Base-by-base conservation (phyloP, 1,139 yeast genomes). In the Komagataea norvegica region DNA sequence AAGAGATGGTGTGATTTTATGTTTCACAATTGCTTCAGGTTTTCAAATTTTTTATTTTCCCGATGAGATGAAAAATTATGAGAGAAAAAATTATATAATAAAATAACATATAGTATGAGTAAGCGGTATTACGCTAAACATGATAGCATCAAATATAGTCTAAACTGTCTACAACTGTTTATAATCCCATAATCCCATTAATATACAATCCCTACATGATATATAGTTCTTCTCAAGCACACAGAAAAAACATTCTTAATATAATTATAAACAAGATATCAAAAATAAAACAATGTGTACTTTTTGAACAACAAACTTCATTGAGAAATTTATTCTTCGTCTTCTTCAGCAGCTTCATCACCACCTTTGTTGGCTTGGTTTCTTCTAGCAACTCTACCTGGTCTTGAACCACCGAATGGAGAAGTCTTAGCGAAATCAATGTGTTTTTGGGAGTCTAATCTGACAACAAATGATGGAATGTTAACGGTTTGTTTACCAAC, bases 371-470 rank as follows among this genome's bases (percentile, higher is more conserved):
- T 80, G 67, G 73, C 81, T 69, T 82, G 85, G 80, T 84, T 79
- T 77, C 79, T 89, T 86, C 98, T 88, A 83, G 93, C 93, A 65
- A 87, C 95, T 81, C 98, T 93, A 72, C 99, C 99, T 61, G 98
- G 93, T 79, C 98, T 91, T 62, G 96, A 98, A 77, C 98, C 98
- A 70, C 98, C 98, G 87, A 86, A 91, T 72, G 99, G 98, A 57
- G 98, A 91, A 71, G 86, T 87, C 69, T 89, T 83, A 63, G 98
- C 95, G 62, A 91, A 91, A 81, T 91, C 98, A 74, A 91, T 88
- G 88, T 93, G 98, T 86, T 91, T 91, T 77, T 91, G 98, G 59
- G 98, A 89, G 77, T 91, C 99, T 71, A 91, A 84, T 80, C 99
- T 93, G 56, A 91, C 99, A 80, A 89, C 85, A 91, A 91, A 91